Conservation (phyloP, 2,329 filamentous ascomycete genomes). For the Monosporascus ibericus region DNA sequence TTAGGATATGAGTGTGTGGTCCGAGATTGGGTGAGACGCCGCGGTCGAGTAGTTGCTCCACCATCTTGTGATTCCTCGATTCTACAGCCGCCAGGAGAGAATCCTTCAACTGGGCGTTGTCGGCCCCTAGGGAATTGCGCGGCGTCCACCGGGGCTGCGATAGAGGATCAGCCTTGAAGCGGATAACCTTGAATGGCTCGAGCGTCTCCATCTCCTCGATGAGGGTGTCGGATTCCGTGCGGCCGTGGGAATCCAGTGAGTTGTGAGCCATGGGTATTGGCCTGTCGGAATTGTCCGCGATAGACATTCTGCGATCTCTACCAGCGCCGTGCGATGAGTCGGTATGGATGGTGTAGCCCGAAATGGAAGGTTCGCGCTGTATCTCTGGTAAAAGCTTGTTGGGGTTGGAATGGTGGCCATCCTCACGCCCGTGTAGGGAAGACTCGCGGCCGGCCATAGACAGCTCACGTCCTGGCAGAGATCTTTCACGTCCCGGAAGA, state of each 20-base stretch:
- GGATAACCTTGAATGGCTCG: slow-evolving; percentile 36
- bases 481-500: too few relatives aligned
- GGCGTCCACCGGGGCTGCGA: slow-evolving; percentile 48
- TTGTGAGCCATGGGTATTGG: neutral
- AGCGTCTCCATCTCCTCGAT: slow-evolving; percentile 27
- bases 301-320: slow-evolving; percentile 13
- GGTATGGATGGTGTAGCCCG: slow-evolving; percentile 13
- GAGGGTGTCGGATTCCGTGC: slow-evolving; percentile 19
- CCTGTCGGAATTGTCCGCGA: slow-evolving; percentile 7
- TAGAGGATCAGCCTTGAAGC: slow-evolving; percentile 43
- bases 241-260: slow-evolving; percentile 8
- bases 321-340: slow-evolving; percentile 9
- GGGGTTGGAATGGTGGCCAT: slow-evolving; percentile 3
- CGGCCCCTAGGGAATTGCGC: slow-evolving; percentile 35
- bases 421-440: slow-evolving; percentile 1
- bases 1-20: slow-evolving; percentile 40
- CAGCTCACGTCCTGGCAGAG: too few relatives aligned
- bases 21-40: slow-evolving; percentile 47
- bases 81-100: slow-evolving; percentile 49
- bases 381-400: slow-evolving; percentile 8
- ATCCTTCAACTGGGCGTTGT: slow-evolving; percentile 37
- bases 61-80: slow-evolving; percentile 48
- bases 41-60: slow-evolving; percentile 52
- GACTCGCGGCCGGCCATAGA: neutral
- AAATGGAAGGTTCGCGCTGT: slow-evolving; percentile 15